These are phyloP conservation scores for Peziza echinospora DNA, from an alignment of 495 filamentous ascomycete genomes.

Conservation along the genomic window DNA sequence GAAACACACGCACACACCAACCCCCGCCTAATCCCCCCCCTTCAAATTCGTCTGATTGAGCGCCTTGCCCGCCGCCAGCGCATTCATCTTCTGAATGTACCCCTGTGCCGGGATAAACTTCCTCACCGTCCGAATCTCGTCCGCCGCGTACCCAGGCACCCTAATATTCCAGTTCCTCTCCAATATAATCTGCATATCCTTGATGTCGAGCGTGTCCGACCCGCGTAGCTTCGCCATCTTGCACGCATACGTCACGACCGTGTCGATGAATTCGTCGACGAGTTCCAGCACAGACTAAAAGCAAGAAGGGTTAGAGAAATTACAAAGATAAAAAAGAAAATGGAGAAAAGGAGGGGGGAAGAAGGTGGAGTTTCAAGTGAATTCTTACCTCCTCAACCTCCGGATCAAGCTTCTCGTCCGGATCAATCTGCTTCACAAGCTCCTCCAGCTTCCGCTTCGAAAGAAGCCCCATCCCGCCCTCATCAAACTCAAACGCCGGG, in stretches of 20 bases:
- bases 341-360: neutral
- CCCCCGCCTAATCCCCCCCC: neutral
- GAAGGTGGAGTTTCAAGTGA: slow-evolving; percentile 1
- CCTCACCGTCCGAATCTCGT: slow-evolving; percentile 81
- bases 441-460: slow-evolving; percentile 95
- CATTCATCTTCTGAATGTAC: slow-evolving; percentile 92
- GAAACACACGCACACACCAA: no score
- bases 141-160: slow-evolving; percentile 79
- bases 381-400: slow-evolving; percentile 78
- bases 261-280: slow-evolving; percentile 87
- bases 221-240: slow-evolving; percentile 77
- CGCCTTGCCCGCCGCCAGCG: slow-evolving; percentile 72
- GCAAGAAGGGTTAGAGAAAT: neutral
- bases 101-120: slow-evolving; percentile 68
- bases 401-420: slow-evolving; percentile 48
- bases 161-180: slow-evolving; percentile 97
- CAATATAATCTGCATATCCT: slow-evolving; percentile 82
- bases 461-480: slow-evolving; percentile 68
- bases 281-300: slow-evolving; percentile 60
- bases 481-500: slow-evolving; percentile 63
- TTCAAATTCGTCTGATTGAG: slow-evolving; percentile 11
- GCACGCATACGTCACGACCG: slow-evolving; percentile 67
- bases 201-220: slow-evolving; percentile 72
- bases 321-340: slow-evolving; percentile 4
- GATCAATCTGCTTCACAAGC: slow-evolving; percentile 70